phyloP scores from a whole-genome alignment of 2,329 filamentous ascomycete species.

The Colletotrichum plurivorum region DNA sequence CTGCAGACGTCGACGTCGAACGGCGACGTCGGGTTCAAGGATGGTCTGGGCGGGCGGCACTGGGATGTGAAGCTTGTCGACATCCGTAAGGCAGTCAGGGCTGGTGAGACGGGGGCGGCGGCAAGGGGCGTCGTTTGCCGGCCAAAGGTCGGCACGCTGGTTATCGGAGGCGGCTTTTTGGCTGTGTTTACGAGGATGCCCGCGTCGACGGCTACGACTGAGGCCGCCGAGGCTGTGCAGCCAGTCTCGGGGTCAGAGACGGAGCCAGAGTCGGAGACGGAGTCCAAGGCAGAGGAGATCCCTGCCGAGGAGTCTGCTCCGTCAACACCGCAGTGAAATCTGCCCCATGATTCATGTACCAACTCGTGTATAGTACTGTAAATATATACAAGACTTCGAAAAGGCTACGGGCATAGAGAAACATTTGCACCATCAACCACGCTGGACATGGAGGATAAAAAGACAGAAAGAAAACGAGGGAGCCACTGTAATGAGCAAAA shows the following conservation, averaged over 20 bases:
- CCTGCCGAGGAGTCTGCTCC: neutral
- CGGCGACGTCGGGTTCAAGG: slow-evolving; percentile 59
- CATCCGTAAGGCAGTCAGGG: slow-evolving; percentile 43
- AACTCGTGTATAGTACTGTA: neutral
- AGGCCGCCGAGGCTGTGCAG: neutral
- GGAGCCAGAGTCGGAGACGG: neutral
- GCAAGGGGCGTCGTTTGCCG: slow-evolving; percentile 55
- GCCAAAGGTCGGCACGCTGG: slow-evolving; percentile 56
- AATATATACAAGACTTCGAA: neutral
- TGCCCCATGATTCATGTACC: neutral
- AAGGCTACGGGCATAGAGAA: neutral
- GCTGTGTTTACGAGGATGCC: slow-evolving; percentile 48
- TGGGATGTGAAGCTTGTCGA: slow-evolving; percentile 73
- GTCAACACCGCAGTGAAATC: too few species aligned
- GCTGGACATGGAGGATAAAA: neutral
- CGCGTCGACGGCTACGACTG: neutral
- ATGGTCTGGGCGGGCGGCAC: slow-evolving; percentile 65
- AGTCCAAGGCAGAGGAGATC: too few species aligned
- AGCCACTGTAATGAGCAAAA: neutral
- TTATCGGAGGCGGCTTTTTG: slow-evolving; percentile 58
- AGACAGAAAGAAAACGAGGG: too few species aligned
- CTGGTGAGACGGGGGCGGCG: slow-evolving; percentile 4
- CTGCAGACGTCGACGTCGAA: slow-evolving; percentile 58
- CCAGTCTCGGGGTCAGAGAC: neutral
- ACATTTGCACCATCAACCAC: neutral